phyloP scores from a whole-genome alignment of 495 filamentous ascomycete genomes.

The Penicillium antarcticum region DNA sequence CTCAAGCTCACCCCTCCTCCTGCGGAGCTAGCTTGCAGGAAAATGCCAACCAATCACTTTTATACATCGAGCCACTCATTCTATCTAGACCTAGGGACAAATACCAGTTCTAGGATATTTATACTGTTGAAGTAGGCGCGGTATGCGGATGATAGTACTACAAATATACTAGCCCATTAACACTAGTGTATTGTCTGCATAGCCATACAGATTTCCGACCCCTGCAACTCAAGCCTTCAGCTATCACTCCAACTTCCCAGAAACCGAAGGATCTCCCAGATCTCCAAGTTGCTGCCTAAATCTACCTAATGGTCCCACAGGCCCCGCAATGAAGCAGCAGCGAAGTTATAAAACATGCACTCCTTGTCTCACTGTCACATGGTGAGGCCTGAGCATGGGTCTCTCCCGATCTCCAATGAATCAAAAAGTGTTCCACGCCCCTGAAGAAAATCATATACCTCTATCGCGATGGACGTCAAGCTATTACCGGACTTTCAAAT shows the following conservation, averaged over 20 bases:
- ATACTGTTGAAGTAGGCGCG: too few species aligned
- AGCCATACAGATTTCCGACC: too few species aligned
- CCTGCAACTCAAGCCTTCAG: too few species aligned
- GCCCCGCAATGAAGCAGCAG: not conserved
- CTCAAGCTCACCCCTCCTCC: too few species aligned
- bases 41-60: too few species aligned
- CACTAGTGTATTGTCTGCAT: too few species aligned
- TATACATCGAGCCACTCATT: too few species aligned
- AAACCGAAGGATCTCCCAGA: not conserved
- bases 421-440: not conserved
- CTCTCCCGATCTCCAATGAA: not conserved
- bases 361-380: not conserved
- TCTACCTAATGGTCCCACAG: not conserved
- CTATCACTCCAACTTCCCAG: not conserved
- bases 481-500: not conserved
- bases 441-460: not conserved
- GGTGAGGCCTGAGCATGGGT: not conserved
- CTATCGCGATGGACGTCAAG: conserved; percentile 6
- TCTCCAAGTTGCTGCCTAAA: not conserved
- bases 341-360: not conserved
- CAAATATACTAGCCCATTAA: too few species aligned
- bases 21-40: too few species aligned
- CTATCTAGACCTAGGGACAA: too few species aligned
- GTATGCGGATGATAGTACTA: too few species aligned
- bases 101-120: too few species aligned